Conservation (phyloP, 2,329 filamentous ascomycete species). For the Sclerotinia nivalis region DNA sequence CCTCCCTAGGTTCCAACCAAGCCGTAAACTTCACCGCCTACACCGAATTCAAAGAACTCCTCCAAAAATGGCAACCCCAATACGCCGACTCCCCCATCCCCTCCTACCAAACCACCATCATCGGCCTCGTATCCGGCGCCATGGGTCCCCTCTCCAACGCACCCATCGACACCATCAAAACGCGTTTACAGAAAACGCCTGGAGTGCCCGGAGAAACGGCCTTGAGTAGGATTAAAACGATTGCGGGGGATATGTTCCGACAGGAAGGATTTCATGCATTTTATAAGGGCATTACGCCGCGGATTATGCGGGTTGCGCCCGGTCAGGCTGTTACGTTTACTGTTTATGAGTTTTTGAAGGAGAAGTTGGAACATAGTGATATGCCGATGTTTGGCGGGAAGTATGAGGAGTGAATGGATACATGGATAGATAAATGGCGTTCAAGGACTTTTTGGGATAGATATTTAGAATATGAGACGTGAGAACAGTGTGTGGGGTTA, state of each 20-base stretch:
- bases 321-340: slow-evolving; percentile 81
- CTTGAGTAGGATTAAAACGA: slow-evolving; percentile 72
- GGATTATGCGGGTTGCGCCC: slow-evolving; percentile 95
- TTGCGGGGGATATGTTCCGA: slow-evolving; percentile 84
- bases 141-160: slow-evolving; percentile 97
- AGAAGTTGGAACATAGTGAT: slow-evolving; percentile 66
- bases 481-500: background rate
- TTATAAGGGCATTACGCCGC: slow-evolving; percentile 98
- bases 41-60: slow-evolving; percentile 80
- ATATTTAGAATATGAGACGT: background rate
- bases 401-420: slow-evolving; percentile 61
- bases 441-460: background rate
- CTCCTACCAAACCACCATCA: slow-evolving; percentile 84
- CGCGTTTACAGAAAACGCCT: slow-evolving; percentile 85
- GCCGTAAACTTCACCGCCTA: slow-evolving; percentile 99
- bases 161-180: slow-evolving; percentile 99
- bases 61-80: slow-evolving; percentile 72
- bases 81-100: slow-evolving; percentile 68
- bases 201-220: slow-evolving; percentile 80
- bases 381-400: slow-evolving; percentile 59
- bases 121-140: slow-evolving; percentile 84
- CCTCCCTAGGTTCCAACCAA: slow-evolving; percentile 65
- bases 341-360: slow-evolving; percentile 76
- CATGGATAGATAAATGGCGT: background rate
- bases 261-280: slow-evolving; percentile 94